Evolutionary conservation across 2,329 filamentous ascomycete genomes (phyloP), one percentile per base, ranked within the genome.

Genomic region (Helotiales sp.): DNA sequence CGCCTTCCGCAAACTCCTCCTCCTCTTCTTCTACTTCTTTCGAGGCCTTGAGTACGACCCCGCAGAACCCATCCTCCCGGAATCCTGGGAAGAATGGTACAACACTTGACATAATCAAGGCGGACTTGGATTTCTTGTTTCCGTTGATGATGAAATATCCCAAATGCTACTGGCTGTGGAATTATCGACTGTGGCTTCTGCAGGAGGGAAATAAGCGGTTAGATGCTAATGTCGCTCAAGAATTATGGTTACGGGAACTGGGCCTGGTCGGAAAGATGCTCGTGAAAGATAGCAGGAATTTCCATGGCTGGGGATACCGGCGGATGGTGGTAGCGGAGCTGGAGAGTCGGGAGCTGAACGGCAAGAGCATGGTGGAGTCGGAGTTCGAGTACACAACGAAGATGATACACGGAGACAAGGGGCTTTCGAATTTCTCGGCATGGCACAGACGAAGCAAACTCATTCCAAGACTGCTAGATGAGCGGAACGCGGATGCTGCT

Each of bases 111-210:
- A 70, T 88, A 30, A 81, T 98, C 60, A 81, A 83, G 47, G 78
- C 82, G 55, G 95, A 99, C 71, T 79, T 99, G 31, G 77, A 78
- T 48, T 96, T 97, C 70, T 87, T 93, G 31, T 84, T 97, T 38
- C 90, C 91, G 0, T 81, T 99, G 19, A 82, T 99, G 50, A 82
- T 90, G 63, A 85, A 91, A 64, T 93, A 86, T 64, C 95, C 95
- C 6, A 99, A 99, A 73, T 98, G 95, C 79, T 99, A 99, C 77
- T 98, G 95, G 93, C 93, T 99, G 69, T 99, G 95, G 95, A 96
- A 96, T 67, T 93, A 97, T 74, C 87, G 95, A 27, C 76, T 88
- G 46, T 99, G 95, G 93, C 78, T 93, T 2, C 79, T 99, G 13
- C 78, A 87, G 54, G 84, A 91, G 71, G 86, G 87, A 31, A 89